phyloP scores from a whole-genome alignment of 2,329 filamentous ascomycete species.

The Tolypocladium capitatum region DNA sequence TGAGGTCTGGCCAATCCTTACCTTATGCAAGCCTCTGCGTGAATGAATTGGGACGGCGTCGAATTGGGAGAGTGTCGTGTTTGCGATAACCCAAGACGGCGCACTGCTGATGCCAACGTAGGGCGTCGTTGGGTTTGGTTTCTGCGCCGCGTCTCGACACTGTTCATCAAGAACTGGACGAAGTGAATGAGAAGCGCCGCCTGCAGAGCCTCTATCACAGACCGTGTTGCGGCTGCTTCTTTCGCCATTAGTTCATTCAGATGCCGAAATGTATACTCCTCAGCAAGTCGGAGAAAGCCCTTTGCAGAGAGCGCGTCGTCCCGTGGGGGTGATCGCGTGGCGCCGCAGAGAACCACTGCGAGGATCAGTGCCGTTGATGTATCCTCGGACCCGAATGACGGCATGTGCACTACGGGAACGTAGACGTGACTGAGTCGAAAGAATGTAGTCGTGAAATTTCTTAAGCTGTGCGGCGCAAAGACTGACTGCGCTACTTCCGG shows the following conservation, averaged over 20 bases:
- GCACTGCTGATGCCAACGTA: constrained; percentile 7
- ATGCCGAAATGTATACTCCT: constrained; percentile 1
- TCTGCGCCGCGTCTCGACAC: constrained; percentile 4
- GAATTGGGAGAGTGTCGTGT: not conserved
- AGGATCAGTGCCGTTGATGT: constrained; percentile 7
- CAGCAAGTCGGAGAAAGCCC: not conserved
- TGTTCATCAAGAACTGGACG: constrained; percentile 9
- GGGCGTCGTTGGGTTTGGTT: constrained; percentile 7
- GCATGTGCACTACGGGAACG: constrained; percentile 14
- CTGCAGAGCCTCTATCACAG: constrained; percentile 9
- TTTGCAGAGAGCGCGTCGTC: not conserved
- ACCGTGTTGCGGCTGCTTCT: not conserved
- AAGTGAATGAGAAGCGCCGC: constrained; percentile 12
- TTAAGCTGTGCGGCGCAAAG: constrained; percentile 9
- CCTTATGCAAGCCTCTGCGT: not conserved
- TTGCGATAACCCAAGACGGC: not conserved
- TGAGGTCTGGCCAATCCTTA: not conserved
- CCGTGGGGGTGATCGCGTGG: not conserved
- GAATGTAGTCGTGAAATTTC: constrained; percentile 9
- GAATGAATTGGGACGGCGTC: not conserved
- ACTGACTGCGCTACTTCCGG: constrained; percentile 4
- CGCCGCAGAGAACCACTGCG: constrained; percentile 7
- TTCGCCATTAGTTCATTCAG: not conserved
- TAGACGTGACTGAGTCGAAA: constrained; percentile 14
- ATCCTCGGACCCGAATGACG: constrained; percentile 8